phyloP scores from a whole-genome alignment of 371 early-diverging fungal genomes.

The Lichtheimia hyalospora region DNA sequence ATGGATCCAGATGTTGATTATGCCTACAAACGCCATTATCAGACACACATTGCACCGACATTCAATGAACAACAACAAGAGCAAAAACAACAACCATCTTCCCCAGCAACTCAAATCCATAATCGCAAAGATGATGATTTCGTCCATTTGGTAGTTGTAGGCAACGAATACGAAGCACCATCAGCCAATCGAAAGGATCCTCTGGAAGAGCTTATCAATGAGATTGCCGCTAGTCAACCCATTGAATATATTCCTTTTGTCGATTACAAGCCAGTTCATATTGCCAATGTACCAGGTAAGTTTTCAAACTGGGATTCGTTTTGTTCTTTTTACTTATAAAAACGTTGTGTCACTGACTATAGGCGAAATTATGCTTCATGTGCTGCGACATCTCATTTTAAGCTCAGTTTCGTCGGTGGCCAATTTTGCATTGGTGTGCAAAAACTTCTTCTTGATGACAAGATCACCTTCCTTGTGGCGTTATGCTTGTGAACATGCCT shows the following conservation, averaged over 20 bases:
- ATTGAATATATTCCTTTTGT: slow-evolving; percentile 28
- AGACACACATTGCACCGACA: slow-evolving; percentile 23
- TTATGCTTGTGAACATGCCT: slow-evolving; percentile 49
- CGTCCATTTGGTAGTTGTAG: slow-evolving; percentile 38
- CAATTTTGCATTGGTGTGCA: slow-evolving; percentile 55
- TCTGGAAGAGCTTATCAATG: slow-evolving; percentile 26
- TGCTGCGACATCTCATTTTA: slow-evolving; percentile 36
- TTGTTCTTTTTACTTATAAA: not conserved
- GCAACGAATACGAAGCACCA: slow-evolving; percentile 37
- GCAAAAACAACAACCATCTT: not conserved
- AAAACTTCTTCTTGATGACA: slow-evolving; percentile 51
- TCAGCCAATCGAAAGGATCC: slow-evolving; percentile 25
- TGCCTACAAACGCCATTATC: slow-evolving; percentile 42
- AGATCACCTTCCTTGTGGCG: slow-evolving; percentile 58
- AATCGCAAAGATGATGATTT: slow-evolving; percentile 19
- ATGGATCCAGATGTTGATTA: slow-evolving; percentile 48
- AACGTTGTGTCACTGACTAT: not conserved
- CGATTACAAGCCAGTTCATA: slow-evolving; percentile 41
- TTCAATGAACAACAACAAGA: not conserved
- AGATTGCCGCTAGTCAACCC: slow-evolving; percentile 18
- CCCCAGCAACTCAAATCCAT: not conserved
- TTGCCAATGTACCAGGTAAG: slow-evolving; percentile 42
- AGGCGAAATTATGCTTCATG: slow-evolving; percentile 36
- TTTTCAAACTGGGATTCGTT: too few species aligned
- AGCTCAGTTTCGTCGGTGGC: slow-evolving; percentile 46